Evolutionary conservation across 2,329 filamentous ascomycete species (phyloP), one percentile per base, ranked within the genome.

Genomic region (Ophiostoma sp.): DNA sequence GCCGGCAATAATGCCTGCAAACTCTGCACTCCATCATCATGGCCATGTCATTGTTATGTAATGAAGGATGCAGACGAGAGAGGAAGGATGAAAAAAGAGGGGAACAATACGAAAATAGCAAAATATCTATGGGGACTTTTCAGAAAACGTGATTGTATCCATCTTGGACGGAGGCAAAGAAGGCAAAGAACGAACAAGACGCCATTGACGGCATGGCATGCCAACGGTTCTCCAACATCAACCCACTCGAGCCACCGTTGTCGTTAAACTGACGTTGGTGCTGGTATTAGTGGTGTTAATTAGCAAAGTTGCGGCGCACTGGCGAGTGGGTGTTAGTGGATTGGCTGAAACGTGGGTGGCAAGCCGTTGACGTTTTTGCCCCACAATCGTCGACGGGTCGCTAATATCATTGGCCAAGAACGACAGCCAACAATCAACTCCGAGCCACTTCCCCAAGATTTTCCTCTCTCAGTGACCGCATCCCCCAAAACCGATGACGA

Each of bases 31-130:
- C 6, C 6, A 25, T 22, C 7, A 55, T 19, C 5, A 48, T 22
- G 31, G 17, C 22, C 42, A 50, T 45, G 61, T 50, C 64, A 68
- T 68, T 68, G 64, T 68, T 68, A 68, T 68, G 64, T 68, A 50
- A 68, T 48, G 25, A 33, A 33, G 25, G 9, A 12, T 22, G 25
- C 42, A 6, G 25, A 31, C 9, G n/a, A 8, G n/a, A 28, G 19
- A 66, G 22, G 42, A 4, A 33, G 36, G 3, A 36, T 36, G n/a
- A 22, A 19, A 50, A n/a, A 48, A 22, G 17, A 22, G 42, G 39
- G 25, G 25, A 31, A 50, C 2, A 12, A 39, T 33, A 66, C 36
- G 7, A 66, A 66, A 28, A 64, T 64, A 64, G 42, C 15, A 19
- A 17, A 12, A 36, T n/a, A 7, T 22, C n/a, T 22, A 15, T 66